Evolutionary conservation across 2,329 filamentous ascomycete species (phyloP), one percentile per base, ranked within the genome.

Genomic region (Bipolaris oryzae): DNA sequence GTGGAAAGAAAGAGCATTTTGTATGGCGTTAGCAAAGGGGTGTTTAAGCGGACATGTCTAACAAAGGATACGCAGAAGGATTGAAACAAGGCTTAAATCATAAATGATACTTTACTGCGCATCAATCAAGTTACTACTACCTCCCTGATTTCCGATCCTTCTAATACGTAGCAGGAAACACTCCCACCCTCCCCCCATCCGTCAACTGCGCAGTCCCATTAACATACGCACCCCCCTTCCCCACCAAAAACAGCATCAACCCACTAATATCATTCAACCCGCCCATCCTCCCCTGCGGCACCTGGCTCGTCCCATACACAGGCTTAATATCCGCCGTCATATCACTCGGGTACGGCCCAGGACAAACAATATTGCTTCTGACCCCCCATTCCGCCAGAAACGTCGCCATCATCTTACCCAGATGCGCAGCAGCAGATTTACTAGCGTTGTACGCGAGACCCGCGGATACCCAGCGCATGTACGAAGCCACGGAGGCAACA

Each of bases 141-240:
- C 6, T 7, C 7, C 5, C 25, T 1, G 21, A 23, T 23, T 23
- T 6, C 5, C 21, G 5, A 7, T 6, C 7, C 25, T 9, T 25
- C 20, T 62, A 78, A 53, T 77, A 77, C 1, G 68, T 71, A 21
- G 66, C 61, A 4, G 75, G 75, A 48, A 71, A 72, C 7, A 76
- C 71, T 0, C 67, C 57, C 47, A 74, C 51, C 50, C 79, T 71
- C 5, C 80, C 80, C 1, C 80, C 80, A 70, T 82, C 80, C 7
- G 78, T 76, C 1, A 84, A 68, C 49, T 82, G 77, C 15, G 82
- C 75, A 52, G 74, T 79, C 0, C 84, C 84, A 69, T 86, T 86
- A 48, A 82, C 75, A 69, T 85, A 86, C 11, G 76, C 77, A 1
- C 81, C 82, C 5, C 78, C 79, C 38, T 79, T 81, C 3, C 80